Percentiles rank a stretch among this genome's conserved stretches.
phyloP scores from a whole-genome alignment of 2,329 filamentous ascomycete species.

The Lecanicillium sp. region DNA sequence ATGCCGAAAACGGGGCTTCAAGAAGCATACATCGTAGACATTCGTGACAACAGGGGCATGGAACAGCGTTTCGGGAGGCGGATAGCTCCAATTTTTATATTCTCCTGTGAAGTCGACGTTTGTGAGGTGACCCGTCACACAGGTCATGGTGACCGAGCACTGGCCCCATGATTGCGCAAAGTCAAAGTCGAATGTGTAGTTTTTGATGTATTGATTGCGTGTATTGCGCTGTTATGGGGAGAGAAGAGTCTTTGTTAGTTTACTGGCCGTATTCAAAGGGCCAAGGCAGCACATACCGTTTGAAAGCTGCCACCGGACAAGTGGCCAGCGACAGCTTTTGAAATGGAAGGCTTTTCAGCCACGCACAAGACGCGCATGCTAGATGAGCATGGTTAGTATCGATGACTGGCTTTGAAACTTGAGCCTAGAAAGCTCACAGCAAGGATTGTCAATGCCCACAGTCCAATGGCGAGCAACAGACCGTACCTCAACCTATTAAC shows the following conservation, averaged over 20 bases:
- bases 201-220: constrained; percentile 75
- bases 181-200: constrained; percentile 85
- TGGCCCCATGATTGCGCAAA: constrained; percentile 74
- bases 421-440: too few relatives aligned
- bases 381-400: background rate
- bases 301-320: constrained; percentile 68
- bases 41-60: constrained; percentile 64
- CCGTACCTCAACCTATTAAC: constrained; percentile 1
- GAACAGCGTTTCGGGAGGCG: constrained; percentile 72
- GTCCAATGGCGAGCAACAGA: too few relatives aligned
- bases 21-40: constrained; percentile 53
- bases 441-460: too few relatives aligned
- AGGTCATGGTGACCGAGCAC: constrained; percentile 88
- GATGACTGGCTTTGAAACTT: too few relatives aligned
- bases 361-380: constrained; percentile 49
- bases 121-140: constrained; percentile 81
- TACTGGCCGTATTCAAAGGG: constrained; percentile 1
- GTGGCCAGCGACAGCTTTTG: constrained; percentile 86
- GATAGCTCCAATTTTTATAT: constrained; percentile 73
- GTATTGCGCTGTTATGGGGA: constrained; percentile 50
- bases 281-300: constrained; percentile 46
- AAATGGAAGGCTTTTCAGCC: constrained; percentile 76
- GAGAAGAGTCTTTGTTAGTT: constrained; percentile 13
- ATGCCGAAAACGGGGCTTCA: background rate
- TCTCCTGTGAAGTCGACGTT: constrained; percentile 65